Percentiles rank a stretch among this genome's conserved stretches.
Conservation (phyloP, 257 asterid genomes). For the Solanum bukasovii region DNA sequence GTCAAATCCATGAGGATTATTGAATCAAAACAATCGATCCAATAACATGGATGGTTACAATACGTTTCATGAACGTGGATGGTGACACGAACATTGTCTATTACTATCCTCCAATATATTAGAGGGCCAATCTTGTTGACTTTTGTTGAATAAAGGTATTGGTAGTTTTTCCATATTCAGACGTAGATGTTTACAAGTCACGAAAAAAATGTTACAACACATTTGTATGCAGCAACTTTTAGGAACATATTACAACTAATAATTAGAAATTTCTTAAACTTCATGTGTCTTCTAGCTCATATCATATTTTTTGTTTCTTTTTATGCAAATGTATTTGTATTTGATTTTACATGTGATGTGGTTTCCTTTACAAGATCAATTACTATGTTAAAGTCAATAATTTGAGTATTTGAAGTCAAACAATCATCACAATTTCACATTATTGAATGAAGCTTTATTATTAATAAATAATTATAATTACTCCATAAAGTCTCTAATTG, state of each 20-base stretch:
- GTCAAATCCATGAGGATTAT: not conserved
- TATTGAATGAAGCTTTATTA: not conserved
- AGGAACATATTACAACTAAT: slow-evolving; percentile 2
- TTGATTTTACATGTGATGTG: not conserved
- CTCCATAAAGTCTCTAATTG: not conserved
- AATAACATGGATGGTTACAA: not conserved
- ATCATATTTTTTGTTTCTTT: not conserved
- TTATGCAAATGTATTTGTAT: not conserved
- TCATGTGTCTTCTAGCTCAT: not conserved
- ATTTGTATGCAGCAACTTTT: slow-evolving; percentile 3
- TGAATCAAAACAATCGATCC: not conserved
- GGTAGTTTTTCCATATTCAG: not conserved
- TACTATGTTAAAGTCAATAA: not conserved
- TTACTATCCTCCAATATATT: not conserved
- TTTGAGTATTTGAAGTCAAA: not conserved
- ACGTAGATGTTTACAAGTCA: slow-evolving; percentile 10
- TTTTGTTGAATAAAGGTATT: not conserved
- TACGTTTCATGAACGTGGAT: not conserved
- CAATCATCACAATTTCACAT: not conserved
- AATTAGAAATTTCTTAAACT: not conserved
- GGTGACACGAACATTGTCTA: not conserved
- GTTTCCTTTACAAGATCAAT: not conserved
- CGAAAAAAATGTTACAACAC: slow-evolving; percentile 3
- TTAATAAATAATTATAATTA: not conserved
- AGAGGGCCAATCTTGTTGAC: not conserved